Percentiles rank a stretch among this genome's conserved stretches.
Evolutionary conservation across 73 alveolate genomes (phyloP).

Genomic region (Paramecium tetraurelia): DNA sequence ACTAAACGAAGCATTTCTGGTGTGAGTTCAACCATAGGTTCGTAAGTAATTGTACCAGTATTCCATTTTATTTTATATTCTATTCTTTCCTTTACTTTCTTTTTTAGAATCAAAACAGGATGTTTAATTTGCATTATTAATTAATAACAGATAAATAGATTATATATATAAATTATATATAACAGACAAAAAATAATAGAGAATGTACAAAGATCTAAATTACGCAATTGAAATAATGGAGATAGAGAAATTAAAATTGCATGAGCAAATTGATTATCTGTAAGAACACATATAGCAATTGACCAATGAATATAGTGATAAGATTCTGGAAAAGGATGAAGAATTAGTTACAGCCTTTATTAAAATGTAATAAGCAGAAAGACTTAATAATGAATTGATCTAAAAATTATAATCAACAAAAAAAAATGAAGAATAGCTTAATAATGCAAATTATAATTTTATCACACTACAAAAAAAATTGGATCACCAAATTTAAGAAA

Average conservation of each 20-base stretch:
- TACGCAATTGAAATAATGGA: slow-evolving; percentile 5
- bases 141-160: background rate
- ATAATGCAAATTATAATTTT: slow-evolving; percentile 38
- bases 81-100: background rate
- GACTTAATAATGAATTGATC: background rate
- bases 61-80: slow-evolving; percentile 7
- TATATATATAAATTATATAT: background rate
- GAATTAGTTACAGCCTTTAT: background rate
- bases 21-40: background rate
- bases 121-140: background rate
- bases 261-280: slow-evolving; percentile 24
- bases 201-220: background rate
- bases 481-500: background rate
- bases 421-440: slow-evolving; percentile 20
- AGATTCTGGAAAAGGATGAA: background rate
- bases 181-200: background rate
- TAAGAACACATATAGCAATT: background rate
- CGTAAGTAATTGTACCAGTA: background rate
- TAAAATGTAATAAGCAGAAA: background rate
- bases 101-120: background rate
- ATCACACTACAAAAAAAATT: background rate
- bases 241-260: slow-evolving; percentile 20
- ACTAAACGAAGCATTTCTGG: background rate
- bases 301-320: slow-evolving; percentile 9
- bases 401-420: background rate